These are phyloP conservation scores for Xylariaceae sp. DNA, from an alignment of 2,329 filamentous ascomycete species.

Conservation along the genomic window DNA sequence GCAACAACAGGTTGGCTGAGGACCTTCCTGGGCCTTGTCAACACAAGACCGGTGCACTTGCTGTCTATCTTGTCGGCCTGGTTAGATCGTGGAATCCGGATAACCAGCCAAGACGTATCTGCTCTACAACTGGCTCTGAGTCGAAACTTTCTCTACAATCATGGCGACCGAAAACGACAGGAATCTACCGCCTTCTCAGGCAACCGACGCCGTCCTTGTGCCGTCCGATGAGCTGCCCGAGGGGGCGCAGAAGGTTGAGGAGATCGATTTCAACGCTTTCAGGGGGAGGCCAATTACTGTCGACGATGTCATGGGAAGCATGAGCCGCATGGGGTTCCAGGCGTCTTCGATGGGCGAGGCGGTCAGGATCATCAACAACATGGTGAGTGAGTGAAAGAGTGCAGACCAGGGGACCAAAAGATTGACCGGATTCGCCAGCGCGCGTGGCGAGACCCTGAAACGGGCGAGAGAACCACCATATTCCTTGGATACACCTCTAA, in stretches of 20 bases:
- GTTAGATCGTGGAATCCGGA: no score
- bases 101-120: no score
- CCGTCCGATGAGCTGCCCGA: slow-evolving; percentile 75
- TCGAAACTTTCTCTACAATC: no score
- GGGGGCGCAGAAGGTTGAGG: slow-evolving; percentile 72
- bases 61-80: no score
- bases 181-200: slow-evolving; percentile 46
- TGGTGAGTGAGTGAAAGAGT: slow-evolving; percentile 53
- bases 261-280: slow-evolving; percentile 86
- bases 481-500: slow-evolving; percentile 98
- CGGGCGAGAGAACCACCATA: slow-evolving; percentile 75
- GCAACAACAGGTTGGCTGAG: no score
- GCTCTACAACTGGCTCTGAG: no score
- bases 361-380: slow-evolving; percentile 86
- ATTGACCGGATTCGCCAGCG: slow-evolving; percentile 40
- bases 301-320: slow-evolving; percentile 72
- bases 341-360: slow-evolving; percentile 68
- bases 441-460: slow-evolving; percentile 73
- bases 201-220: slow-evolving; percentile 76
- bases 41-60: no score
- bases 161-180: no score
- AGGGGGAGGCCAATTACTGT: slow-evolving; percentile 70
- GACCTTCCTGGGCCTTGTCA: no score
- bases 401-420: slow-evolving; percentile 13
- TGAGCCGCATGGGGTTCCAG: slow-evolving; percentile 82